Base-by-base conservation (phyloP, 2,329 filamentous ascomycete genomes). In the Pseudogymnoascus destructans region DNA sequence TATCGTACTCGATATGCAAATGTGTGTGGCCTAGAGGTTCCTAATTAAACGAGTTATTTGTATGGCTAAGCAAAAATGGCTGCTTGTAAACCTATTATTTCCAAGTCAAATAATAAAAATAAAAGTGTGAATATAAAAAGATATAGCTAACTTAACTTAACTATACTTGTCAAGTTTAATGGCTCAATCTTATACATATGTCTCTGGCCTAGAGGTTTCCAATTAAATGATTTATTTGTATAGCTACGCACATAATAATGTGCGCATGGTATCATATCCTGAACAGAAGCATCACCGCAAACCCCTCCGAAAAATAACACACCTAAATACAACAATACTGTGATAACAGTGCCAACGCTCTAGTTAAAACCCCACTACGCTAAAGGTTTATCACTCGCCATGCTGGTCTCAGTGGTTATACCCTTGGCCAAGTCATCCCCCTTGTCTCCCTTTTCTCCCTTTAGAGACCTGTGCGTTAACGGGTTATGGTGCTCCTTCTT, bases 401-500 rank as follows among this genome's bases (percentile, higher is more conserved):
- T 40, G 36, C 36, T 40, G 19, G 36, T 40, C 8, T 10, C 36
- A 10, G 36, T 40, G 36, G 17, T 40, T 5, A 40, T 19, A 40
- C 6, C 36, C 13, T 40, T 40, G 17, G 36, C 36, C 36, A 40
- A 5, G 25, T 61, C 57, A 33, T 61, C 60, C n/a, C 52, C 58
- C 19, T 55, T 6, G 5, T 36, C 58, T 38, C 33, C 52, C 19
- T 60, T 57, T 11, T 55, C 23, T 7, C 38, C 57, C 27, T 62
- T 57, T 9, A 61, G 33, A 49, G 63, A 63, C 46, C 62, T 60
- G 35, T 60, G 61, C 46, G 63, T 64, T 3, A 63, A 49, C 10
- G 60, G 58, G 17, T 60, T 56, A 19, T 62, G 59, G 5, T 54
- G 19, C 54, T 61, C 46, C 62, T 70, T 69, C 61, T 73, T 70